Percentiles rank a stretch among this genome's conserved stretches.
phyloP scores from a whole-genome alignment of 2,329 filamentous ascomycete species.

The Diaporthe sp. region DNA sequence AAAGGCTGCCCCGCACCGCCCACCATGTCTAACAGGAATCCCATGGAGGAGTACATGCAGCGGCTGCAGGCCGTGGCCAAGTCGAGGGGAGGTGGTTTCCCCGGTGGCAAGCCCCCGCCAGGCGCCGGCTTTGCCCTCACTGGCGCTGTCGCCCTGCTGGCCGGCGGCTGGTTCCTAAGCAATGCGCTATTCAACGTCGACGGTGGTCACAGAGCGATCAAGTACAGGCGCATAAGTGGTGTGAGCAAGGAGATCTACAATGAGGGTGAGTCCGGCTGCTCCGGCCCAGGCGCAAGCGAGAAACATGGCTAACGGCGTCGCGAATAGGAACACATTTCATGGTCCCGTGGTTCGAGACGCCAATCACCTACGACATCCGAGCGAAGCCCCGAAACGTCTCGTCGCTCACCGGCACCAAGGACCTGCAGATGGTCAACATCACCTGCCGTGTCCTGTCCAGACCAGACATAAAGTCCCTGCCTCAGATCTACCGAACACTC shows the following conservation, averaged over 20 bases:
- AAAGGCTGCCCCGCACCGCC: constrained; percentile 14
- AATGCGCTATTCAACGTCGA: constrained; percentile 86
- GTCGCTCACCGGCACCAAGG: constrained; percentile 97
- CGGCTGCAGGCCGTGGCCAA: constrained; percentile 63
- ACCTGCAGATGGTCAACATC: constrained; percentile 99
- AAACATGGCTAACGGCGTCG: constrained; percentile 2
- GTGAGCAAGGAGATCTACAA: constrained; percentile 96
- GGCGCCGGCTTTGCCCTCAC: constrained; percentile 55
- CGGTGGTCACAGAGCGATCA: constrained; percentile 98
- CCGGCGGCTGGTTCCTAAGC: constrained; percentile 65
- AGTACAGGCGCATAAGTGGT: constrained; percentile 92
- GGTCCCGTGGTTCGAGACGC: constrained; percentile 97
- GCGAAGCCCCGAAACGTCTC: constrained; percentile 97
- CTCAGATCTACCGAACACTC: constrained; percentile 96
- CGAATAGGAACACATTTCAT: constrained; percentile 86
- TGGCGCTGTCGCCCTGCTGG: constrained; percentile 59
- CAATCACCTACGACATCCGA: constrained; percentile 96
- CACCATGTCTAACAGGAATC: constrained; percentile 53
- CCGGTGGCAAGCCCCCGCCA: constrained; percentile 57
- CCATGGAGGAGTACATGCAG: constrained; percentile 64
- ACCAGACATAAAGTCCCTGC: constrained; percentile 87
- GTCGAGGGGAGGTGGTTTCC: constrained; percentile 55
- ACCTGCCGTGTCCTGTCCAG: constrained; percentile 98
- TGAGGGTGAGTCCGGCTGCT: constrained; percentile 75
- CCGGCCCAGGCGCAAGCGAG: neutral